These are phyloP conservation scores for Thinopyrum elongatum DNA, from an alignment of 176 grass and related monocot species.

Conservation along the genomic window DNA sequence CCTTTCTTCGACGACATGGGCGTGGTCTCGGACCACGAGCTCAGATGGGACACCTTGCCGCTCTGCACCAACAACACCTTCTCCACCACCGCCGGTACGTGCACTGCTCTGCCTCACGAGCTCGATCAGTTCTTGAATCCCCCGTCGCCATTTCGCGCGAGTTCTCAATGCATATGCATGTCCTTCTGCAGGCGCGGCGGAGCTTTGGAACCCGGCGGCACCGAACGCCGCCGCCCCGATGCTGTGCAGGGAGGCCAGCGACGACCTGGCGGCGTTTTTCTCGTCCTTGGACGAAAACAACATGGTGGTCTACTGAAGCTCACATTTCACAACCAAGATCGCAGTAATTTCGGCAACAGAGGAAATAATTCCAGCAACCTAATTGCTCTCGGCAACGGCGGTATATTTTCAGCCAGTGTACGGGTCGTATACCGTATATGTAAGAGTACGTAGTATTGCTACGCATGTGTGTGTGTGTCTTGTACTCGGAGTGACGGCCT, in stretches of 20 bases:
- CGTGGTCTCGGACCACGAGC: conserved; percentile 31
- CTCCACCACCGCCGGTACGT: neutral
- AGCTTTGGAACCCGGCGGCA: conserved; percentile 40
- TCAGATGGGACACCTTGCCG: conserved; percentile 34
- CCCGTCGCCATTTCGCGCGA: neutral
- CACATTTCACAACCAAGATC: neutral
- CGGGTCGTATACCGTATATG: neutral
- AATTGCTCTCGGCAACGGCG: conserved; percentile 21
- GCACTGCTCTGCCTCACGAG: neutral
- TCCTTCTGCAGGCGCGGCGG: conserved; percentile 26
- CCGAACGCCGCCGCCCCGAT: conserved; percentile 15
- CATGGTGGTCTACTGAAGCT: conserved; percentile 49
- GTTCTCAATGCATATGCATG: neutral
- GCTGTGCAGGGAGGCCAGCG: conserved; percentile 88
- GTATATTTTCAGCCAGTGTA: conserved; percentile 41
- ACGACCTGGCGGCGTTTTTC: conserved; percentile 57
- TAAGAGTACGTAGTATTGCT: neutral
- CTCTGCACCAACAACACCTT: neutral
- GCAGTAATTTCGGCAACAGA: neutral
- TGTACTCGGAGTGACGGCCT: conserved; percentile 23
- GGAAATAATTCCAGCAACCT: too few relatives aligned
- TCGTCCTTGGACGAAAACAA: conserved; percentile 47
- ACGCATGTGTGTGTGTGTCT: neutral
- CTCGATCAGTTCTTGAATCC: neutral
- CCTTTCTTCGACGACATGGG: conserved; percentile 24